These are phyloP conservation scores for Calycina herbarum DNA, from an alignment of 2,329 filamentous ascomycete species.

Conservation along the genomic window DNA sequence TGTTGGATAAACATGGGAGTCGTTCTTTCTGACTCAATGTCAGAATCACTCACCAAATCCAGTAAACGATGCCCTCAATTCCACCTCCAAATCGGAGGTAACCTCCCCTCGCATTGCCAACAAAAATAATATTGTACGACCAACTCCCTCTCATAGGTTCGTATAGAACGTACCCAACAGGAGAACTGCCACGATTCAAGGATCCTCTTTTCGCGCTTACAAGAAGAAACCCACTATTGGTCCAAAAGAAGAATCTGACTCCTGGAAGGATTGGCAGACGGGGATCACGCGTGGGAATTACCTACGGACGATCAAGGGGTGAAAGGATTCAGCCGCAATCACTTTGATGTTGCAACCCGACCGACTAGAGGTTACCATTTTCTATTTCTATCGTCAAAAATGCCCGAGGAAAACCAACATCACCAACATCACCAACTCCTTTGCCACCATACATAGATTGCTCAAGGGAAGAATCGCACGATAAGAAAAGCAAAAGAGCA, in stretches of 20 bases:
- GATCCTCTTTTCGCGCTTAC: neutral
- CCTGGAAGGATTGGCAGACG: neutral
- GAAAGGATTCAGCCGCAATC: slow-evolving; percentile 2
- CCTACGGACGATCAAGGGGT: no score
- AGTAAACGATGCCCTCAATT: no score
- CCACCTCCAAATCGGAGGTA: neutral
- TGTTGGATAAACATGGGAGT: no score
- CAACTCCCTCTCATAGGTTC: neutral
- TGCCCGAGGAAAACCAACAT: neutral
- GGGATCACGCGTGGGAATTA: neutral
- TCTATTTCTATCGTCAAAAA: neutral
- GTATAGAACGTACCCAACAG: neutral
- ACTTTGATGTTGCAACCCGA: neutral
- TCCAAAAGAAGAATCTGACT: neutral
- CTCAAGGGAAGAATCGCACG: no score
- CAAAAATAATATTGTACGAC: neutral
- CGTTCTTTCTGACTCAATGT: no score
- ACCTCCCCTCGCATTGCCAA: neutral
- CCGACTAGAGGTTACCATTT: no score
- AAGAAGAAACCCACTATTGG: neutral
- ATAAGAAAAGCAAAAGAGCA: no score
- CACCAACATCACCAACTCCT: neutral
- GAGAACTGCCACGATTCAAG: neutral
- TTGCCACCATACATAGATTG: no score
- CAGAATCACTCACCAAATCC: no score